Base-by-base conservation (phyloP, 139 green algal genomes). In the Zygnema circumcarinatum region DNA sequence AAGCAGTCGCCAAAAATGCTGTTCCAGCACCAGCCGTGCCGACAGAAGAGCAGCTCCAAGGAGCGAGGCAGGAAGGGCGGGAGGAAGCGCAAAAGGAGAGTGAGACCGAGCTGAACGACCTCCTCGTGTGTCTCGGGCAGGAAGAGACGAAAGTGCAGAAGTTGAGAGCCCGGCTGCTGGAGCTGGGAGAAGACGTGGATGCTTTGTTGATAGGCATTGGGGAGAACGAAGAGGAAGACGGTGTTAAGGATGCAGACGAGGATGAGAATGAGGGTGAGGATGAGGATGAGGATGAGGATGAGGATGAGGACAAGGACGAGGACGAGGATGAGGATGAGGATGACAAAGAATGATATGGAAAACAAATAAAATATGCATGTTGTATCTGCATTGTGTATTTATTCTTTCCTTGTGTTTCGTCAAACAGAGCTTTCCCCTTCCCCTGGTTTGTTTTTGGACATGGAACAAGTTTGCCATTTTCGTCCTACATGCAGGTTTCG, bases 121-220 rank as follows among this genome's bases (percentile, higher is more conserved):
- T 98, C 47, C 90, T 98, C 32, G 94, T 95, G 21, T 98, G 96
- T 85, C 79, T 98, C 33, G 95, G 95, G 35, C 93, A 97, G 89
- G 94, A 91, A 36, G 90, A 93, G 87, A 85, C 11, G 25, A 93
- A 91, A 53, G 42, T 80, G 21, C 74, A 92, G 83, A 81, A 32
- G 52, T 76, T 96, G 38, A 83, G 79, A 1, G 87, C 87, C 72
- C 76, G 83, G 53, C 87, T 98, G 22, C 56, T 87, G 39, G 90
- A 89, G 22, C 81, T 93, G 0, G 94, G 95, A 0, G 90, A 94
- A 67, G 92, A 97, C 54, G 90, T 95, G 20, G 95, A 96, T 31
- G 89, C 11, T 1, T 74, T 96, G 67, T 82, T 92, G 35, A 41
- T 82, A 22, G 84, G 47, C 0, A 79, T 87, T 7, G 84, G 32